Conservation (phyloP, 495 filamentous ascomycete genomes). For the Penicillium coffeae region DNA sequence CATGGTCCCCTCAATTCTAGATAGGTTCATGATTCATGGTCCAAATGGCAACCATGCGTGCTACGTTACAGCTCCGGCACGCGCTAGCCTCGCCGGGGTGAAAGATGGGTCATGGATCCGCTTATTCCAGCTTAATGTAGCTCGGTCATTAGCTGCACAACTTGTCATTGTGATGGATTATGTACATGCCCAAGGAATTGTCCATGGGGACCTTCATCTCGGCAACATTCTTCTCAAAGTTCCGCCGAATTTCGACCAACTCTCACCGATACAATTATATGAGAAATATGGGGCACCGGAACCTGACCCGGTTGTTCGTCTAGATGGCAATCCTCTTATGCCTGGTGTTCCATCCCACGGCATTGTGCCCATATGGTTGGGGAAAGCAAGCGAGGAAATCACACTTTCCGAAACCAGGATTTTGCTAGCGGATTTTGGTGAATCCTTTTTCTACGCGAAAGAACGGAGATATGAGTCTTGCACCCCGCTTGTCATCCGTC, state of each 20-base stretch:
- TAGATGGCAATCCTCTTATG: slow-evolving; percentile 25
- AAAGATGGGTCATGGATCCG: slow-evolving; percentile 28
- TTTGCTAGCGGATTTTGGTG: slow-evolving; percentile 37
- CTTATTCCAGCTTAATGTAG: slow-evolving; percentile 38
- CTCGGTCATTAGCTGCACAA: slow-evolving; percentile 39
- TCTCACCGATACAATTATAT: slow-evolving; percentile 25
- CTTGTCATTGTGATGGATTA: slow-evolving; percentile 29
- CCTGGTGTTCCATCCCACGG: slow-evolving; percentile 19
- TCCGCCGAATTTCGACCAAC: slow-evolving; percentile 13
- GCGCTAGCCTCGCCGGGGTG: slow-evolving; percentile 26
- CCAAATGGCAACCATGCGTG: slow-evolving; percentile 44
- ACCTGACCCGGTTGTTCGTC: slow-evolving; percentile 14
- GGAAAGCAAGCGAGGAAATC: slow-evolving; percentile 23
- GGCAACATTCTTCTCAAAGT: slow-evolving; percentile 30
- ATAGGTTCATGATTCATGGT: slow-evolving; percentile 38
- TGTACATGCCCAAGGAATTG: slow-evolving; percentile 29
- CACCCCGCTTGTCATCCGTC: slow-evolving; percentile 22
- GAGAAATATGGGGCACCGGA: slow-evolving; percentile 25
- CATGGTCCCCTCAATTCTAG: slow-evolving; percentile 33
- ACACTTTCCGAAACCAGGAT: slow-evolving; percentile 25
- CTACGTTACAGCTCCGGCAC: slow-evolving; percentile 27
- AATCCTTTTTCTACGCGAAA: slow-evolving; percentile 29
- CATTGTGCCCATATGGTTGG: slow-evolving; percentile 27
- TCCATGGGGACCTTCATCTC: slow-evolving; percentile 31
- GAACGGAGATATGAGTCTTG: slow-evolving; percentile 23